Evolutionary conservation across 768 basidiomycete species (phyloP).

Genomic region (Boletellus ananiceps): DNA sequence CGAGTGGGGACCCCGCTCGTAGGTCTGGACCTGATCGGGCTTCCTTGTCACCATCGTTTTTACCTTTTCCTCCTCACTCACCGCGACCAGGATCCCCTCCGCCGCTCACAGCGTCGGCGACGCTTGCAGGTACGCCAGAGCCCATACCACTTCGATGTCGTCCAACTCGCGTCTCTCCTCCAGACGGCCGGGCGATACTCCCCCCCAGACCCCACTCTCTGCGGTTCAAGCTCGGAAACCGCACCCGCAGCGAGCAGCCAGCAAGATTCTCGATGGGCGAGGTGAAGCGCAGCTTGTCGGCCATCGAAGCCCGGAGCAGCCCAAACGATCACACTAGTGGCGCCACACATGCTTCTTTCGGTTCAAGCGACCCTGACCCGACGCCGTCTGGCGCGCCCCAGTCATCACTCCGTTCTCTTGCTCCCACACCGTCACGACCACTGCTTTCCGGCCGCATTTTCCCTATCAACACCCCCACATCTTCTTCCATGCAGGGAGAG

Average conservation of each 20-base stretch:
- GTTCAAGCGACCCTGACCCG: conserved; percentile 15
- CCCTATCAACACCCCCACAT: conserved; percentile 7
- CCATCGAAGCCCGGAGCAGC: conserved; percentile 17
- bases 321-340: conserved; percentile 14
- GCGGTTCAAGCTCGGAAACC: conserved; percentile 14
- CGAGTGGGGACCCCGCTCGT: conserved; percentile 13
- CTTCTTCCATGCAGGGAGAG: conserved; percentile 15
- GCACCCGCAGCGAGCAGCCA: conserved; percentile 12
- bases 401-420: conserved; percentile 9
- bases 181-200: conserved; percentile 18
- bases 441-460: conserved; percentile 11
- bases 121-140: conserved; percentile 20
- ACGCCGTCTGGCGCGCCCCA: conserved; percentile 8
- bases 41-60: conserved; percentile 22
- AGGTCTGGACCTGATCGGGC: conserved; percentile 12
- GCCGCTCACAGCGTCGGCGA: conserved; percentile 21
- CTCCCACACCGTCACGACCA: conserved; percentile 19
- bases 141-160: background rate
- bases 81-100: conserved; percentile 19
- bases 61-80: conserved; percentile 30
- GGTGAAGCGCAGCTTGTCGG: conserved; percentile 27
- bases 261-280: conserved; percentile 11
- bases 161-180: background rate
- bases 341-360: conserved; percentile 14
- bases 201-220: conserved; percentile 20